Percentiles rank a stretch among this genome's conserved stretches.
Evolutionary conservation across 2,329 filamentous ascomycete genomes (phyloP).

Genomic region (Zymoseptoria crescenta): DNA sequence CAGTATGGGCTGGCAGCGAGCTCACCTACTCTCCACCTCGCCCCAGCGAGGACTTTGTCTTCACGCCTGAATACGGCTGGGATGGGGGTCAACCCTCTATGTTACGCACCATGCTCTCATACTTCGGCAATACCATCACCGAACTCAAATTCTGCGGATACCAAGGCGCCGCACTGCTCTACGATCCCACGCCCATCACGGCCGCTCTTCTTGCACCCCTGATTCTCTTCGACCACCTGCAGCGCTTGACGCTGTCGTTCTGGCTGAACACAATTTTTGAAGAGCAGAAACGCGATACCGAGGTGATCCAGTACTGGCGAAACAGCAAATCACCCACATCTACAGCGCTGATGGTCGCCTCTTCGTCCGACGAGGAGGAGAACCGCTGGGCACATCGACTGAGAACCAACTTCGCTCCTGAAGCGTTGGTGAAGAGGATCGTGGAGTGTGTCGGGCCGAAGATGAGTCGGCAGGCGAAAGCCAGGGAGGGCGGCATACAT

Average conservation of each 20-base stretch:
- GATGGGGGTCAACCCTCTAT: constrained; percentile 31
- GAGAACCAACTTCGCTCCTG: constrained; percentile 33
- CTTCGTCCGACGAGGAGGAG: constrained; percentile 15
- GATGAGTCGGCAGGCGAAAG: constrained; percentile 35
- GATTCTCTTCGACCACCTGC: constrained; percentile 36
- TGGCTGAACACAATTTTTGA: constrained; percentile 38
- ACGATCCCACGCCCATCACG: constrained; percentile 32
- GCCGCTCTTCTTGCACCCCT: constrained; percentile 33
- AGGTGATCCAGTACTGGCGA: constrained; percentile 40
- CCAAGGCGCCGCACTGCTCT: constrained; percentile 36
- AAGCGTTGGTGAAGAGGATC: constrained; percentile 35
- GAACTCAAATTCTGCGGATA: constrained; percentile 45
- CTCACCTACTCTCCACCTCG: constrained; percentile 31
- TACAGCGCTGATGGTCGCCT: constrained; percentile 31
- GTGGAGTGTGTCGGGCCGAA: constrained; percentile 34
- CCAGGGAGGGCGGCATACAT: constrained; percentile 34
- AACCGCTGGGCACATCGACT: constrained; percentile 37
- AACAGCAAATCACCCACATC: constrained; percentile 33
- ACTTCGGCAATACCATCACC: constrained; percentile 34
- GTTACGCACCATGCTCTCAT: constrained; percentile 35
- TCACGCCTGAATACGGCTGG: constrained; percentile 26
- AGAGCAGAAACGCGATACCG: constrained; percentile 15
- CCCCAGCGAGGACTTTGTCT: constrained; percentile 8
- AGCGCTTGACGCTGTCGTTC: constrained; percentile 35
- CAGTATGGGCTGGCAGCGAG: background rate